Percentiles rank a stretch among this genome's conserved stretches.
These are phyloP conservation scores for Edaphochlamys debaryana DNA, from an alignment of 139 green algal species.

Conservation along the genomic window DNA sequence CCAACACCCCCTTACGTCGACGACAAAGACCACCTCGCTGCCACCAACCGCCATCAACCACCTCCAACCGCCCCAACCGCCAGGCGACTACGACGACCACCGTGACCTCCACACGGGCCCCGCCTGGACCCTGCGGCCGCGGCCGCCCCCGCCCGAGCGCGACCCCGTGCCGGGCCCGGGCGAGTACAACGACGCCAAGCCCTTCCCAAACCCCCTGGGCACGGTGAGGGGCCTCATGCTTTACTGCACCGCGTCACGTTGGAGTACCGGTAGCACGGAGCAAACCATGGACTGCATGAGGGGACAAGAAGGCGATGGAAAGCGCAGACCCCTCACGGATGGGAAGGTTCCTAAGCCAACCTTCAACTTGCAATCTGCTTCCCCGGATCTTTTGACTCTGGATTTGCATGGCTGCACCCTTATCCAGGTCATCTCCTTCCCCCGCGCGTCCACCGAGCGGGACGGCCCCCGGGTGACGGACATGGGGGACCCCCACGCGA, in stretches of 20 bases:
- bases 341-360: no score
- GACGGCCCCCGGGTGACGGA: constrained; percentile 15
- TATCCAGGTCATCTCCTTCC: constrained; percentile 19
- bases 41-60: neutral
- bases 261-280: no score
- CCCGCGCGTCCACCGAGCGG: neutral
- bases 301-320: no score
- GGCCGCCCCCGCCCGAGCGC: neutral
- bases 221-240: constrained; percentile 31
- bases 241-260: no score
- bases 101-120: constrained; percentile 41
- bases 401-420: no score
- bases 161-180: constrained; percentile 39
- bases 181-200: constrained; percentile 19
- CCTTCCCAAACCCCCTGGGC: constrained; percentile 35
- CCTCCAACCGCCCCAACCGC: neutral
- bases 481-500: constrained; percentile 11
- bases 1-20: no score
- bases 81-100: constrained; percentile 48
- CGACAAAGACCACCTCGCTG: no score
- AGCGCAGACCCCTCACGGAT: no score
- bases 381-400: no score
- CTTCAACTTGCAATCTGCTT: no score
- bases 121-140: constrained; percentile 45
- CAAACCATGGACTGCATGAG: no score